Evolutionary conservation across 2,329 filamentous ascomycete species (phyloP), one percentile per base, ranked within the genome.

Genomic region (Sporothrix dimorphospora): DNA sequence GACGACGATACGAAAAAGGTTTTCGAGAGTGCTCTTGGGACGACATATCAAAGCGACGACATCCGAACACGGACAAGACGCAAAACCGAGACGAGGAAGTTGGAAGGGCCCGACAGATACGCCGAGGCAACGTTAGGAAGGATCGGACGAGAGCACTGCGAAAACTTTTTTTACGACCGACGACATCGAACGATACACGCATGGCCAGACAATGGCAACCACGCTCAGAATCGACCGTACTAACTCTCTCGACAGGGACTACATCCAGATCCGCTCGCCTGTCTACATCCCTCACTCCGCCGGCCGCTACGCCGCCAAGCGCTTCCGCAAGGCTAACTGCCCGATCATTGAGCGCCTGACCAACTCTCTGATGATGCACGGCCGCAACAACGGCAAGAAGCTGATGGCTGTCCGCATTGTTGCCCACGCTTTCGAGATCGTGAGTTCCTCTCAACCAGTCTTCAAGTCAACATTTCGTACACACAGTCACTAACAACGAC

Each of bases 351-450:
- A 99, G 93, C 95, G 96, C 85, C 92, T 99, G 81, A 99, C 96
- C 90, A 99, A 99, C 93, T 98, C 96, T 74, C 92, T 99, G 85
- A 99, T 99, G 97, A 98, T 98, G 95, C 97, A 99, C 92, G 96
- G 96, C 87, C 96, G 96, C 88, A 99, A 99, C 93, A 99, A 98
- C 93, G 96, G 96, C 87, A 99, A 99, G 93, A 99, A 99, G 94
- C 91, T 98, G 83, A 98, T 97, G 94, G 97, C 96, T 83, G 95
- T 98, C 85, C 94, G 96, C 87, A 99, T 99, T 80, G 94, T 99
- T 81, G 94, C 94, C 80, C 96, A 99, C 90, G 87, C 95, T 81
- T 99, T 99, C 87, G 97, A 99, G 90, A 99, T 99, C 85, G 95
- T 98, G 92, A 76, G 79, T 76, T 38, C 8, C 5, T 7, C 47